Evolutionary conservation across 345 rosid species (phyloP).

Genomic region (Gossypium bickii): DNA sequence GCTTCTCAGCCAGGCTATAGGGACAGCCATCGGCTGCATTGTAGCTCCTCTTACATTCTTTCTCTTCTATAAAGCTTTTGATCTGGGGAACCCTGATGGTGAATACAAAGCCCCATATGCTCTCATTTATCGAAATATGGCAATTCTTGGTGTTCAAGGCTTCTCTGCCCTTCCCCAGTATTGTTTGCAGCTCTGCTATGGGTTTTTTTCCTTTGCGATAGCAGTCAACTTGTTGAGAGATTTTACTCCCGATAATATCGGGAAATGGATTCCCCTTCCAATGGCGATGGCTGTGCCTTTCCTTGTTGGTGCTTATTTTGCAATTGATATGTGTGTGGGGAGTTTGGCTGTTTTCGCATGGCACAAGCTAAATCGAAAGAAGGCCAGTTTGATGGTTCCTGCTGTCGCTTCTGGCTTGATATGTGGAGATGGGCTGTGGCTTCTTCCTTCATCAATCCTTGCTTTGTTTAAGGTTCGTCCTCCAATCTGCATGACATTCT

Average conservation of each 20-base stretch:
- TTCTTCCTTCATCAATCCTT: constrained; percentile 75
- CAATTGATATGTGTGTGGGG: constrained; percentile 79
- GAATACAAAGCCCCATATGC: constrained; percentile 96
- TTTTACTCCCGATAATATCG: constrained; percentile 35
- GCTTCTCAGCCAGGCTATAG: constrained; percentile 82
- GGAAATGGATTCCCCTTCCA: constrained; percentile 82
- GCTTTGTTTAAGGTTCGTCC: constrained; percentile 66
- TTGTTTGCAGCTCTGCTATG: constrained; percentile 80
- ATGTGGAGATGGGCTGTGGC: constrained; percentile 94
- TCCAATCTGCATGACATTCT: constrained; percentile 79
- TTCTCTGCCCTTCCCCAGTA: constrained; percentile 88
- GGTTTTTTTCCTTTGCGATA: constrained; percentile 75
- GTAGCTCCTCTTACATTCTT: constrained; percentile 87
- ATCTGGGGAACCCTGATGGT: constrained; percentile 83
- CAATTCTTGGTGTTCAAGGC: constrained; percentile 88
- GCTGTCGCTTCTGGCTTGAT: constrained; percentile 91
- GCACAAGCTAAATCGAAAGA: constrained; percentile 46
- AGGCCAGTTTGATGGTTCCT: constrained; percentile 66
- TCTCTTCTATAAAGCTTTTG: constrained; percentile 84
- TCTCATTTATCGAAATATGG: constrained; percentile 84
- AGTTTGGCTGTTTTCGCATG: constrained; percentile 53
- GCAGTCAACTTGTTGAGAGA: constrained; percentile 61
- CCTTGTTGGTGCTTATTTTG: constrained; percentile 82
- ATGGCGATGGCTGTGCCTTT: constrained; percentile 99
- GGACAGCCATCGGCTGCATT: constrained; percentile 81